These are phyloP conservation scores for Myrica gale DNA, from an alignment of 306 rosid genomes.

Conservation along the genomic window DNA sequence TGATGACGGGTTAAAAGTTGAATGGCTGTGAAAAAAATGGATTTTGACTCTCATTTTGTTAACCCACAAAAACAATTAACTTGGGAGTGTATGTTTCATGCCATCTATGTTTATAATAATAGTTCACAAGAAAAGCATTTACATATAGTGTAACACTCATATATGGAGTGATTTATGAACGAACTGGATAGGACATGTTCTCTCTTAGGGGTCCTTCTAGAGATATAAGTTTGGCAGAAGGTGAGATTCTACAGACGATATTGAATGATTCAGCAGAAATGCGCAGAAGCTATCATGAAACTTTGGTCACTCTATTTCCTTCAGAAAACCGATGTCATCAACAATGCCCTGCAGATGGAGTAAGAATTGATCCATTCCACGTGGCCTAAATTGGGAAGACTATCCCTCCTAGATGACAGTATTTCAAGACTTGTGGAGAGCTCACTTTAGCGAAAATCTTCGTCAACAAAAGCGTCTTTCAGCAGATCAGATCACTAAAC, in stretches of 20 bases:
- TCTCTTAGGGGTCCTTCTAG: too few relatives aligned
- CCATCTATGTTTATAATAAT: background rate
- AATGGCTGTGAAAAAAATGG: slow-evolving; percentile 31
- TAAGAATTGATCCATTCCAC: too few relatives aligned
- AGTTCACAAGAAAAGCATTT: background rate
- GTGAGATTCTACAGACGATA: slow-evolving; percentile 22
- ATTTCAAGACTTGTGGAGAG: too few relatives aligned
- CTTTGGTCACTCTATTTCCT: slow-evolving; percentile 54
- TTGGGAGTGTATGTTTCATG: background rate
- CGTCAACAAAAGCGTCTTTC: too few relatives aligned
- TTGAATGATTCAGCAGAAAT: too few relatives aligned
- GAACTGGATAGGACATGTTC: too few relatives aligned
- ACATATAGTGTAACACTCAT: background rate
- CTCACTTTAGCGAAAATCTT: too few relatives aligned
- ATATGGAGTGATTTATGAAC: background rate
- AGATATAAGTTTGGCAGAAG: slow-evolving; percentile 14
- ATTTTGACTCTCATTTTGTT: background rate
- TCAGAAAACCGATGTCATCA: slow-evolving; percentile 65
- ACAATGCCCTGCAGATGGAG: slow-evolving; percentile 45
- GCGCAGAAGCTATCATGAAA: slow-evolving; percentile 20
- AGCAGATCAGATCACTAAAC: too few relatives aligned
- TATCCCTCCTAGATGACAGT: too few relatives aligned
- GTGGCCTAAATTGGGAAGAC: too few relatives aligned
- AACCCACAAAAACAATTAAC: slow-evolving; percentile 2
- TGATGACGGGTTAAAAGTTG: slow-evolving; percentile 10